Base-by-base conservation (phyloP, 495 filamentous ascomycete species). In the Aspergillus avenaceus region DNA sequence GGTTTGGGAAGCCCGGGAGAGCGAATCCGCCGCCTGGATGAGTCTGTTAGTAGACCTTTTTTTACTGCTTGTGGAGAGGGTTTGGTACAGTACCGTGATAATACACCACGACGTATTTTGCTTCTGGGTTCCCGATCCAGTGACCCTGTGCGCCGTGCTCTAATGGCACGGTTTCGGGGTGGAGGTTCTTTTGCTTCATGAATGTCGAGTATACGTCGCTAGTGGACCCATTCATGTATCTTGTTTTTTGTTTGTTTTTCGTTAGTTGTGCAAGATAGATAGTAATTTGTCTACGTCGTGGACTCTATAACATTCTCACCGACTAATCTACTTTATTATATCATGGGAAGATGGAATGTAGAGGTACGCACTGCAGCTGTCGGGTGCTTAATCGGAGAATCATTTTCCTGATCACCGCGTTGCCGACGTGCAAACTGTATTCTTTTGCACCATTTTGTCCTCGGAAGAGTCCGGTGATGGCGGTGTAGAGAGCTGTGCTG, bases 21-120 rank as follows among this genome's bases (percentile, higher is more conserved):
- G 61, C 69, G 62, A 82, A 87, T 31, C 83, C 84, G 41, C 84
- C 84, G 40, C 84, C 78, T 82, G 36, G n/a, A n/a, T n/a, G n/a
- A n/a, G n/a, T n/a, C n/a, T n/a, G n/a, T n/a, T n/a, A n/a, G n/a
- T n/a, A n/a, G n/a, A n/a, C n/a, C 32, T 41, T 47, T 40, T 32
- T 19, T 53, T 47, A 16, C n/a, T n/a, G 14, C 13, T n/a, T 32
- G 29, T 24, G 27, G 8, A 11, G 16, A 41, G 38, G 29, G 28
- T 32, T 24, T 40, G 14, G 22, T 23, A 14, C 56, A 66, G 26
- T 25, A 82, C 79, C 84, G 48, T 84, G 82, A 54, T 80, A 81
- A 58, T 78, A 85, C 5, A 85, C 25, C 6, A 87, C 53, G 0
- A 81, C 64, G 25, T 81, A 77, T 61, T 82, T 70, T 7, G 82